Conservation (phyloP, 805 yeast species). For the Wickerhamomyces xylosicus region DNA sequence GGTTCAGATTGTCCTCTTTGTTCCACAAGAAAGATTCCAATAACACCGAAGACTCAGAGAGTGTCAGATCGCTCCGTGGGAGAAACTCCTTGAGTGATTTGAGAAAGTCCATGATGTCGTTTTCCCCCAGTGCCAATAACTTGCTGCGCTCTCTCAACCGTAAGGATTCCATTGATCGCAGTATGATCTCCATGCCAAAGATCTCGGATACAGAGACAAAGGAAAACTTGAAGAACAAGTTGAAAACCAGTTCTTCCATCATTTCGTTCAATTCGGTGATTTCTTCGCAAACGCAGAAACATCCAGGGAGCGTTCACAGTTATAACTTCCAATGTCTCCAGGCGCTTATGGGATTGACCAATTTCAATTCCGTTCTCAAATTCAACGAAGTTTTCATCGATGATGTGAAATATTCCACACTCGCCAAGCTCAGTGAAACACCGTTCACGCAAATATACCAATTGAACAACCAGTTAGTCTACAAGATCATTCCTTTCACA, state of each 20-base stretch:
- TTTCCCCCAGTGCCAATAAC: slow-evolving; percentile 13
- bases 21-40: slow-evolving; percentile 11
- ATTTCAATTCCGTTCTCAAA: slow-evolving; percentile 21
- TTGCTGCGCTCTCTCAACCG: slow-evolving; percentile 13
- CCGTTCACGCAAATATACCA: slow-evolving; percentile 34
- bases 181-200: slow-evolving; percentile 44
- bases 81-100: slow-evolving; percentile 18
- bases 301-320: not conserved
- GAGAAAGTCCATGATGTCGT: slow-evolving; percentile 21
- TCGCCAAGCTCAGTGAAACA: slow-evolving; percentile 36
- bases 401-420: slow-evolving; percentile 18
- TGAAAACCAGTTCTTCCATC: slow-evolving; percentile 40
- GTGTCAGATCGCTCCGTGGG: slow-evolving; percentile 16
- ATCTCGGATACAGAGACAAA: slow-evolving; percentile 41
- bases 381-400: slow-evolving; percentile 23
- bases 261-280: slow-evolving; percentile 26
- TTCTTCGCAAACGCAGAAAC: slow-evolving; percentile 7
- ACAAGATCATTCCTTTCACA: slow-evolving; percentile 46
- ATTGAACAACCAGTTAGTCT: slow-evolving; percentile 24
- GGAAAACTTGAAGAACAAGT: slow-evolving; percentile 41
- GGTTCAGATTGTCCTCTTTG: slow-evolving; percentile 18
- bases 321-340: slow-evolving; percentile 20
- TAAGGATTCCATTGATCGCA: slow-evolving; percentile 21
- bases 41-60: slow-evolving; percentile 11
- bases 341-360: slow-evolving; percentile 26